phyloP scores from a whole-genome alignment of 805 yeast species.

The Lachancea dasiensis region DNA sequence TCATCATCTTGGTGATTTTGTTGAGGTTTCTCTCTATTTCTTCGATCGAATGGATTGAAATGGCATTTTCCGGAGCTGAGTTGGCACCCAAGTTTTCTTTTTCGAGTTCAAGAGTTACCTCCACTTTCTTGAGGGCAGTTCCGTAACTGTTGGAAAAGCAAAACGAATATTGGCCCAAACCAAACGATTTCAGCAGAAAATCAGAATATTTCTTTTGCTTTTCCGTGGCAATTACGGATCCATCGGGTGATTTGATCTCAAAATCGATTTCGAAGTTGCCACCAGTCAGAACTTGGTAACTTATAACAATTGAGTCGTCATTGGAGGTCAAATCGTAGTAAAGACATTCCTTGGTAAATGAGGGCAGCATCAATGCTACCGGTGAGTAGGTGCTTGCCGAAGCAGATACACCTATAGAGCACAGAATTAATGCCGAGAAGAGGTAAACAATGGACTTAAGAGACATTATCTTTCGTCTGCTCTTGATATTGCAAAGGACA shows the following conservation, averaged over 20 bases:
- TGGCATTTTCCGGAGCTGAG: slow-evolving; percentile 44
- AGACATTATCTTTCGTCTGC: slow-evolving; percentile 1
- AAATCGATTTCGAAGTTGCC: slow-evolving; percentile 66
- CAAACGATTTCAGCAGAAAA: slow-evolving; percentile 50
- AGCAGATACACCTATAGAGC: slow-evolving; percentile 17
- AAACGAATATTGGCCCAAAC: slow-evolving; percentile 57
- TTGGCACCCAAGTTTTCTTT: slow-evolving; percentile 38
- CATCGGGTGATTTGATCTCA: slow-evolving; percentile 50
- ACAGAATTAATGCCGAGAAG: slow-evolving; percentile 1
- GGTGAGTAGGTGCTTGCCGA: slow-evolving; percentile 31
- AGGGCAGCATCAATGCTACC: slow-evolving; percentile 33
- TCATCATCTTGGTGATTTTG: slow-evolving; percentile 56
- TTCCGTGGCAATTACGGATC: slow-evolving; percentile 42
- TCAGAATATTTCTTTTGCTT: slow-evolving; percentile 60
- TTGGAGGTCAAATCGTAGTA: slow-evolving; percentile 34
- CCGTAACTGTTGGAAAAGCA: slow-evolving; percentile 62
- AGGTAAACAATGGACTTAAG: slow-evolving; percentile 4
- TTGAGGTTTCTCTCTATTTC: slow-evolving; percentile 55
- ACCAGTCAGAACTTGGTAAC: slow-evolving; percentile 54
- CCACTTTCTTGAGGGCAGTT: slow-evolving; percentile 59
- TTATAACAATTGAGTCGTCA: slow-evolving; percentile 36
- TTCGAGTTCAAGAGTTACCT: slow-evolving; percentile 52
- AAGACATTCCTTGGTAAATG: slow-evolving; percentile 41
- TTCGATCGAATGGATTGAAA: slow-evolving; percentile 48
- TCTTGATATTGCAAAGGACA: neutral